Conservation (phyloP, 2,329 filamentous ascomycete genomes). For the Phaeosphaeriaceae sp. region DNA sequence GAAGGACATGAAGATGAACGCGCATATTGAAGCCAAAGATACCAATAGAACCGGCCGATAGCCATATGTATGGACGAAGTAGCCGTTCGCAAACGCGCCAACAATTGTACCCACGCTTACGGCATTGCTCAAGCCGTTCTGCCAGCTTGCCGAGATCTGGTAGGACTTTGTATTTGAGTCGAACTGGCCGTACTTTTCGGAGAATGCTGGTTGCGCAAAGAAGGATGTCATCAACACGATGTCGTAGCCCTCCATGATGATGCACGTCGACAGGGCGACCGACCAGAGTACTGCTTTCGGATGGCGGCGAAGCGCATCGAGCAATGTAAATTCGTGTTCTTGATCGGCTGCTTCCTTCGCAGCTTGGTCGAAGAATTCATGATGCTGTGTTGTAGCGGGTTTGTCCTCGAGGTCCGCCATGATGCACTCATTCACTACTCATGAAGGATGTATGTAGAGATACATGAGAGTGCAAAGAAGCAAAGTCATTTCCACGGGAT, state of each 20-base stretch:
- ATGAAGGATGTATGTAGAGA: not conserved
- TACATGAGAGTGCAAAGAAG: not conserved
- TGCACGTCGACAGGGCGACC: slow-evolving; percentile 80
- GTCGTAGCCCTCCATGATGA: slow-evolving; percentile 90
- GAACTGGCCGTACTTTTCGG: slow-evolving; percentile 46
- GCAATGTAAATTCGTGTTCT: slow-evolving; percentile 53
- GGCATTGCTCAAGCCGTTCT: slow-evolving; percentile 51
- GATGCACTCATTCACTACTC: not conserved
- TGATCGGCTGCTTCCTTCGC: slow-evolving; percentile 18
- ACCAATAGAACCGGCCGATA: slow-evolving; percentile 25
- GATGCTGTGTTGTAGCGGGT: not conserved
- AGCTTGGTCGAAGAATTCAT: slow-evolving; percentile 11
- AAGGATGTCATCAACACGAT: slow-evolving; percentile 80
- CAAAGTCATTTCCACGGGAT: not conserved
- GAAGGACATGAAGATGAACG: slow-evolving; percentile 29
- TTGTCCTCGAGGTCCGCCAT: not conserved
- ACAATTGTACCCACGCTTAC: slow-evolving; percentile 49
- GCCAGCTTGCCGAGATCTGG: slow-evolving; percentile 51
- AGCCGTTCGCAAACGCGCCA: slow-evolving; percentile 50
- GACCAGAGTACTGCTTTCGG: slow-evolving; percentile 84
- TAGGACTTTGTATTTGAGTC: slow-evolving; percentile 34
- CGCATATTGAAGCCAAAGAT: slow-evolving; percentile 17
- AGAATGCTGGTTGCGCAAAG: slow-evolving; percentile 57
- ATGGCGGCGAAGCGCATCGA: slow-evolving; percentile 77
- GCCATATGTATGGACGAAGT: slow-evolving; percentile 47